Evolutionary conservation across 163 green algal species (phyloP).

Genomic region (Coccomyxa subellipsoidea): DNA sequence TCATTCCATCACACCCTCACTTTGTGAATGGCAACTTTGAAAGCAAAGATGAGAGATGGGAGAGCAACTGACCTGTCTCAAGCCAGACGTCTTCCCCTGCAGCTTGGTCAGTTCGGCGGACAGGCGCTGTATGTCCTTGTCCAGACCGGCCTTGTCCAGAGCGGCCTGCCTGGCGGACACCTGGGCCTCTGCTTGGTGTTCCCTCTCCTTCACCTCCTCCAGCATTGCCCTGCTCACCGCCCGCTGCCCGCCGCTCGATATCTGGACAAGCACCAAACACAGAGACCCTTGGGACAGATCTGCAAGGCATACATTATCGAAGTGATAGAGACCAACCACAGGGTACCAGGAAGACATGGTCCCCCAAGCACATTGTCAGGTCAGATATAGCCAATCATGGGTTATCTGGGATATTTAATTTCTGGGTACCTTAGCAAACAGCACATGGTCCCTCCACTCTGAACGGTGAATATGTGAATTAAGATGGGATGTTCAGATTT

Average conservation of each 20-base stretch:
- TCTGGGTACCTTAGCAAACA: too few relatives aligned
- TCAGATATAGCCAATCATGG: too few relatives aligned
- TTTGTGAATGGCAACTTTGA: not conserved
- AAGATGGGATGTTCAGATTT: not conserved
- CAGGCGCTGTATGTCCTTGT: conserved; percentile 11
- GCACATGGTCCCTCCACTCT: too few relatives aligned
- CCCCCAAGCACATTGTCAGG: too few relatives aligned
- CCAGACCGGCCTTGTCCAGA: conserved; percentile 14
- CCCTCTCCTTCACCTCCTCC: conserved; percentile 18
- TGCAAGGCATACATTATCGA: not conserved
- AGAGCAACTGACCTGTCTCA: conserved; percentile 10
- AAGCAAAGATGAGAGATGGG: not conserved
- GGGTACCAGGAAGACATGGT: too few relatives aligned
- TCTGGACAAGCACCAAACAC: not conserved
- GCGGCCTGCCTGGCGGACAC: conserved; percentile 7
- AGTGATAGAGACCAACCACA: not conserved
- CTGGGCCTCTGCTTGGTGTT: conserved; percentile 6
- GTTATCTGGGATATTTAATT: too few relatives aligned
- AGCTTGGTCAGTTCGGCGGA: conserved; percentile 20
- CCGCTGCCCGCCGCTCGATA: not conserved
- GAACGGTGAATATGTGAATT: not conserved
- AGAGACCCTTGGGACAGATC: not conserved
- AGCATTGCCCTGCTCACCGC: conserved; percentile 23
- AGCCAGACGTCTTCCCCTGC: not conserved
- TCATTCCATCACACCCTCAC: not conserved